phyloP scores from a whole-genome alignment of 176 grass and related monocot genomes.

The Lolium rigidum region DNA sequence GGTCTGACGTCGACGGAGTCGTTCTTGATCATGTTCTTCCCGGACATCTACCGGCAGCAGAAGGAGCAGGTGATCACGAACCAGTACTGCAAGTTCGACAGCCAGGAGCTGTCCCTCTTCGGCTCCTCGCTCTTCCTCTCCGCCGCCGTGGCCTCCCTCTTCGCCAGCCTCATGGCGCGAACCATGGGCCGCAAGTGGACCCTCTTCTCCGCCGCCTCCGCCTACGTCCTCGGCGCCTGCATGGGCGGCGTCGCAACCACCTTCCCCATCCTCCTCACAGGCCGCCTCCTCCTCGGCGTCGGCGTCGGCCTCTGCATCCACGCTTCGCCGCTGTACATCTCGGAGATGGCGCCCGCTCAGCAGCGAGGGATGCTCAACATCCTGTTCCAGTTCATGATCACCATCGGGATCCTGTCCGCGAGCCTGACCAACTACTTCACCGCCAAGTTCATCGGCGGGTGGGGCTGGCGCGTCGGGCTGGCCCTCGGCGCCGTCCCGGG shows the following conservation, averaged over 20 bases:
- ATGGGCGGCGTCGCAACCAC: conserved; percentile 41
- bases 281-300: conserved; percentile 53
- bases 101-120: conserved; percentile 74
- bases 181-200: conserved; percentile 63
- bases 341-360: conserved; percentile 59
- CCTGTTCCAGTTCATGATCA: conserved; percentile 67
- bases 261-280: conserved; percentile 45
- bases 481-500: conserved; percentile 51
- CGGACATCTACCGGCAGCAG: conserved; percentile 49
- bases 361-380: conserved; percentile 66
- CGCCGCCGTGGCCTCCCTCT: conserved; percentile 41
- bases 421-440: conserved; percentile 49
- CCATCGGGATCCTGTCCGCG: conserved; percentile 52
- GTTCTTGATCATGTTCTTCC: conserved; percentile 60
- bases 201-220: conserved; percentile 35
- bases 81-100: conserved; percentile 98
- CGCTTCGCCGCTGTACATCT: conserved; percentile 51
- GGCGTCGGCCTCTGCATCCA: conserved; percentile 66
- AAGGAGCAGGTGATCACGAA: conserved; percentile 48
- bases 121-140: conserved; percentile 67
- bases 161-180: conserved; percentile 36
- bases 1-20: conserved; percentile 53
- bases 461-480: conserved; percentile 54
- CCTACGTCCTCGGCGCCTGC: conserved; percentile 42
- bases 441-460: conserved; percentile 37